Evolutionary conservation across 1,284 basidiomycete species (phyloP).

Genomic region (Ceratobasidium sp.): DNA sequence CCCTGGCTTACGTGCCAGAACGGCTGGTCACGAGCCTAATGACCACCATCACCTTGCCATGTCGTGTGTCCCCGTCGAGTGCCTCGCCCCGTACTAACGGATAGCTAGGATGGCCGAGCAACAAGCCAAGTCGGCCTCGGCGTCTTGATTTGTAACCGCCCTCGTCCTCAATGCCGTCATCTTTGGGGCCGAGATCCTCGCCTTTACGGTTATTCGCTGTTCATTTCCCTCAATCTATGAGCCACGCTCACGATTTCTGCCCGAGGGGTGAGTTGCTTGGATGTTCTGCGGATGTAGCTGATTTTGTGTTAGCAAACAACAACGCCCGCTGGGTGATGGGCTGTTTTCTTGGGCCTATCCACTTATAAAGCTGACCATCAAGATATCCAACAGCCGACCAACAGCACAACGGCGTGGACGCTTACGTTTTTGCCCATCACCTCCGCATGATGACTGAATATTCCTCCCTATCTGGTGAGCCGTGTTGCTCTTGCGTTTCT

Average conservation of each 20-base stretch:
- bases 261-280: conserved; percentile 63
- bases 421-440: conserved; percentile 80
- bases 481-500: neutral
- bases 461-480: conserved; percentile 70
- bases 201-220: conserved; percentile 66
- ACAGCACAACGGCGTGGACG: conserved; percentile 75
- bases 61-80: conserved; percentile 8
- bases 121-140: conserved; percentile 53
- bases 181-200: conserved; percentile 67
- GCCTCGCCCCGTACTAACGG: neutral
- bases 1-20: too few species aligned
- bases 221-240: conserved; percentile 84
- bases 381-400: conserved; percentile 56
- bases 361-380: conserved; percentile 62
- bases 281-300: conserved; percentile 14
- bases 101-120: neutral
- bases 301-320: conserved; percentile 64
- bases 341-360: conserved; percentile 71
- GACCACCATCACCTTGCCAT: neutral
- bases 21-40: too few species aligned
- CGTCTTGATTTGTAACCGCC: conserved; percentile 77
- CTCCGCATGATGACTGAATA: conserved; percentile 73
- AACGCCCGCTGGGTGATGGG: conserved; percentile 61
- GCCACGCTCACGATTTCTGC: conserved; percentile 77
- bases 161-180: conserved; percentile 77